Conservation (phyloP, 495 filamentous ascomycete genomes). For the Cetradonia linearis region DNA sequence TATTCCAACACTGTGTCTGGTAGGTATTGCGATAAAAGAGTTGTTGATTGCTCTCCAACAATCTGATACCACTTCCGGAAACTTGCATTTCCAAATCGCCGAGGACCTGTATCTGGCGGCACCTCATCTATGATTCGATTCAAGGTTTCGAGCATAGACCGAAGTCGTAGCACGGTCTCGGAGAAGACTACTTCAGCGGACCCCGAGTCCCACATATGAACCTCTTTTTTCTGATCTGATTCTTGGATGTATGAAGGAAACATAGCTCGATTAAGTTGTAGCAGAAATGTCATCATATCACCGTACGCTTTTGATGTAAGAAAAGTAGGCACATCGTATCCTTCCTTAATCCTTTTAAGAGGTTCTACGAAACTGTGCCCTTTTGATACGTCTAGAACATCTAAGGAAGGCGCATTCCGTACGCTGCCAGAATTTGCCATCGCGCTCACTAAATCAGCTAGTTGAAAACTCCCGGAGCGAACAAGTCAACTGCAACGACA, state of each 20-base stretch:
- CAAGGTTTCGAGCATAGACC: conserved; percentile 49
- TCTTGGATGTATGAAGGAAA: conserved; percentile 49
- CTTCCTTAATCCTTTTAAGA: conserved; percentile 69
- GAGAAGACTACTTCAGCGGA: conserved; percentile 42
- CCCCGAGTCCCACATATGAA: conserved; percentile 46
- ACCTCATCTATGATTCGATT: conserved; percentile 61
- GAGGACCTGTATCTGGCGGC: conserved; percentile 73
- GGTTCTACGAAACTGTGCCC: conserved; percentile 44
- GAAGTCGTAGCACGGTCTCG: conserved; percentile 52
- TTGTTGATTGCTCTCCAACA: conserved; percentile 46
- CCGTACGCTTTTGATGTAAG: conserved; percentile 68
- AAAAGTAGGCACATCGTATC: conserved; percentile 66
- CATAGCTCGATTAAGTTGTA: conserved; percentile 83
- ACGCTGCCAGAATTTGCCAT: background rate
- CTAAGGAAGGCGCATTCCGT: conserved; percentile 16
- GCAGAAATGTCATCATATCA: conserved; percentile 74
- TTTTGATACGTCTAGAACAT: conserved; percentile 18
- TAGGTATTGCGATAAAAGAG: conserved; percentile 53
- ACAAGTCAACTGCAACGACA: background rate
- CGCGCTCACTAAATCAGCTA: background rate
- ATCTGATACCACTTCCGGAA: conserved; percentile 75
- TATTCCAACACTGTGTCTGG: conserved; percentile 39
- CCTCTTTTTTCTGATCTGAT: conserved; percentile 22
- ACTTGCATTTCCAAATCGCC: conserved; percentile 83
- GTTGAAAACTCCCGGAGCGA: background rate